Evolutionary conservation across 2,329 filamentous ascomycete genomes (phyloP).

Genomic region (Trichoderma simmonsii): DNA sequence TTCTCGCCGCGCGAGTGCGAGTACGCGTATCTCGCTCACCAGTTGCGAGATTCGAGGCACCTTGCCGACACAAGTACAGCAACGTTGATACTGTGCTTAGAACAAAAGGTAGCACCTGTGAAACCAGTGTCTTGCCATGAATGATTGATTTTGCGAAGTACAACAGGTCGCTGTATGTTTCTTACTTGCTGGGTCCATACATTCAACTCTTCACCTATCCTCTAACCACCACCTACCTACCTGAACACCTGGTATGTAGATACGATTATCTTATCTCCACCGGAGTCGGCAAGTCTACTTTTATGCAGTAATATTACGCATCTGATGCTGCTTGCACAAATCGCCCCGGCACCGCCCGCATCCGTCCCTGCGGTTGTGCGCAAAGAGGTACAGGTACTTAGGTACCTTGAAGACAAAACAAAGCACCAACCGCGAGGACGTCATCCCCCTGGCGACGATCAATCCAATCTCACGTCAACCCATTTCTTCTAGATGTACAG

Average conservation of each 20-base stretch:
- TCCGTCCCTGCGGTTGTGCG: neutral
- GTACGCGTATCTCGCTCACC: conserved; percentile 4
- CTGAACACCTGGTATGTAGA: neutral
- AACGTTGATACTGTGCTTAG: neutral
- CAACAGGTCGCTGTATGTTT: neutral
- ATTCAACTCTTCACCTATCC: neutral
- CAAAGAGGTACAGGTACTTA: neutral
- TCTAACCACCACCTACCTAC: neutral
- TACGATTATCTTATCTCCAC: neutral
- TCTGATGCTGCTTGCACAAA: neutral
- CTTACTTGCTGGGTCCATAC: too few relatives aligned
- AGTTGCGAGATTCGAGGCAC: conserved; percentile 3
- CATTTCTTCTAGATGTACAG: neutral
- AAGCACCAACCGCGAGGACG: neutral
- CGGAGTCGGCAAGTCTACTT: neutral
- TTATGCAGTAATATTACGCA: neutral
- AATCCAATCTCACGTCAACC: neutral
- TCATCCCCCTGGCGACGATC: neutral
- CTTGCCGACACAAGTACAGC: neutral
- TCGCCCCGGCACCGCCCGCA: neutral
- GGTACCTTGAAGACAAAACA: neutral
- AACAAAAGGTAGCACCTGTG: neutral
- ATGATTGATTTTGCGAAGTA: neutral
- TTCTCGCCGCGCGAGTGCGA: neutral
- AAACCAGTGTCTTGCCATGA: neutral